Evolutionary conservation across 2,329 filamentous ascomycete species (phyloP), one percentile per base, ranked within the genome.

Genomic region (Paecilomyces dactylethromorphus): DNA sequence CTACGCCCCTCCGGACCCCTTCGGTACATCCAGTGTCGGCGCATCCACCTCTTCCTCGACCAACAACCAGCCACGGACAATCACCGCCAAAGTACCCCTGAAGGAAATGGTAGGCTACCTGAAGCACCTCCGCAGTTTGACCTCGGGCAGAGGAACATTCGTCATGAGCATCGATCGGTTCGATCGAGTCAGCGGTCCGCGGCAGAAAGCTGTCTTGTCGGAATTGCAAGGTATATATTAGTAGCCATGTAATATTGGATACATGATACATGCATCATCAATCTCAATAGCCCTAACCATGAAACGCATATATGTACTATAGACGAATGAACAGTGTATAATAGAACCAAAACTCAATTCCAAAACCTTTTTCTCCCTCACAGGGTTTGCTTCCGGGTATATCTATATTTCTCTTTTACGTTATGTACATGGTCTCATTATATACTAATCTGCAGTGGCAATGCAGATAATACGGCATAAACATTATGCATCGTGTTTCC

Each of bases 71-170:
- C 84, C 85, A 59, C 74, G 82, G 58, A 81, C 88, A 55, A 91
- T 99, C 65, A 87, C 88, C 11, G 94, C 92, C 22, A 86, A 90
- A 67, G 93, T 97, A 29, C 94, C 94, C 32, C 81, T 97, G 67
- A 95, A 94, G 76, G 93, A 97, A 75, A 97, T 97, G 91, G 87
- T 97, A 35, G 90, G 93, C 50, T 99, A 97, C 74, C 80, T 97
- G 66, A 91, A 91, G 71, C 90, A 95, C 70, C 76, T 99, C 63
- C 82, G 94, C 56, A 92, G 91, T 74, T 82, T 96, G 78, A 99
- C 93, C 3, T 90, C 88, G 2, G 94, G 94, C 0, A 82, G 94
- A 58, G 88, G 87, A 0, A 90, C 87, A 1, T 91, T 90, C 71
- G 84, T 90, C 3, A 91, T 91, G 88, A 83, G 77, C 62, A 84